Percentiles rank a stretch among this genome's conserved stretches.
Evolutionary conservation across 768 basidiomycete species (phyloP).

Genomic region (Leccinum rimulosum): DNA sequence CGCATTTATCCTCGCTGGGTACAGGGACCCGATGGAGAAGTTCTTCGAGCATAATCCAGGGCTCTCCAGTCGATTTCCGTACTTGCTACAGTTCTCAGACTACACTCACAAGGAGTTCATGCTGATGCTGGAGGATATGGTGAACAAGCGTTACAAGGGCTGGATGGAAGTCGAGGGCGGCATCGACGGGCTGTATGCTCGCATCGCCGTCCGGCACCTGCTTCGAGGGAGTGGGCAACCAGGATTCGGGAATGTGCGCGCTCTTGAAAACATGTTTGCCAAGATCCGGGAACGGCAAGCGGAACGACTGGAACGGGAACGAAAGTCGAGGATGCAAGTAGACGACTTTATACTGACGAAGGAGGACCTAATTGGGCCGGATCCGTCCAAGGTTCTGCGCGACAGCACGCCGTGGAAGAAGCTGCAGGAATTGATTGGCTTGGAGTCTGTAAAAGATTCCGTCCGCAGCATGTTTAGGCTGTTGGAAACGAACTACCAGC

Average conservation of each 20-base stretch:
- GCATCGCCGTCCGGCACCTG: neutral
- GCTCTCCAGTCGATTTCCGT: neutral
- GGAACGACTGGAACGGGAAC: neutral
- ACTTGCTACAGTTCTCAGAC: neutral
- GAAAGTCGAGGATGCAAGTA: neutral
- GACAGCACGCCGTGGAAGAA: neutral
- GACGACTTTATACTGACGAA: neutral
- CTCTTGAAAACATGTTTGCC: neutral
- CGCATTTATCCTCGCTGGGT: neutral
- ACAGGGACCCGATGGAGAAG: neutral
- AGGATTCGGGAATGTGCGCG: neutral
- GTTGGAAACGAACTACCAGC: neutral
- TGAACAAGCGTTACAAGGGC: neutral
- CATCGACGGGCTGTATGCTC: neutral
- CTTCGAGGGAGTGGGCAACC: neutral
- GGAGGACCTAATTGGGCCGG: neutral
- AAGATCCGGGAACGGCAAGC: neutral
- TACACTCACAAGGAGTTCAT: neutral
- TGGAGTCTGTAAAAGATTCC: neutral
- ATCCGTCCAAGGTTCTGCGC: neutral
- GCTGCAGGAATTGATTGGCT: neutral
- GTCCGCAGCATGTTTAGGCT: neutral
- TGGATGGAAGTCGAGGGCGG: neutral
- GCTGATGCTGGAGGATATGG: neutral
- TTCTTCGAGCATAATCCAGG: neutral